Evolutionary conservation across 208 protist genomes (phyloP), one percentile per base, ranked within the genome.

Genomic region (Angomonas deanei): DNA sequence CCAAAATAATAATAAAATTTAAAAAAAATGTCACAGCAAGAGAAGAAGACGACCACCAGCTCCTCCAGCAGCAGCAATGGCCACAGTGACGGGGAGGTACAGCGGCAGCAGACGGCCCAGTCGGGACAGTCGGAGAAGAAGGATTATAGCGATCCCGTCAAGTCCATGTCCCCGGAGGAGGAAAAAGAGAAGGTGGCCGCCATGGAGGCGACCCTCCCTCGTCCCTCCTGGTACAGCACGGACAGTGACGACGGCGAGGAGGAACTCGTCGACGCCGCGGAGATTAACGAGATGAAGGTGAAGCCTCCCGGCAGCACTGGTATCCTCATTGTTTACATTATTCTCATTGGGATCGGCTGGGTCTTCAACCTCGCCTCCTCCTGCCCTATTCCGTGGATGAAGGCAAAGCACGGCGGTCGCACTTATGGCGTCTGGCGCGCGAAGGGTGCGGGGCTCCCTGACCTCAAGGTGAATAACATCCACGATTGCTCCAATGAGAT

Each of bases 171-270:
- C 0, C 34, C 48, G 4, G 32, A 67, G n/a, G 62, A 67, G 6
- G n/a, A 67, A 36, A 32, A 52, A 19, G 62, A 47, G 53, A 53
- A 47, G 33, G 61, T 83, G 30, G 57, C 64, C 17, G 66, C 46
- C 36, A 55, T 83, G 17, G 64, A 81, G 58, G 58, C 66, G 19
- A 52, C 32, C 39, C 75, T 85, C 54, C 79, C 74, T 13, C 78
- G 74, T 0, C 74, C 74, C 2, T 66, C 73, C 38, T 84, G 78
- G 78, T 84, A 84, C 67, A 61, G 61, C 23, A 84, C 74, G 58
- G 70, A 72, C 49, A 68, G 80, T 33, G 79, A 82, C 5, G 70
- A 72, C 23, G 46, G 48, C 24, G 59, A 72, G 38, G 66, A 24
- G 2, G 61, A 64, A 0, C 56, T 64, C 24, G 55, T 64, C 23